phyloP scores from a whole-genome alignment of 83 land plant genomes.

The Isoetes engelmannii region DNA sequence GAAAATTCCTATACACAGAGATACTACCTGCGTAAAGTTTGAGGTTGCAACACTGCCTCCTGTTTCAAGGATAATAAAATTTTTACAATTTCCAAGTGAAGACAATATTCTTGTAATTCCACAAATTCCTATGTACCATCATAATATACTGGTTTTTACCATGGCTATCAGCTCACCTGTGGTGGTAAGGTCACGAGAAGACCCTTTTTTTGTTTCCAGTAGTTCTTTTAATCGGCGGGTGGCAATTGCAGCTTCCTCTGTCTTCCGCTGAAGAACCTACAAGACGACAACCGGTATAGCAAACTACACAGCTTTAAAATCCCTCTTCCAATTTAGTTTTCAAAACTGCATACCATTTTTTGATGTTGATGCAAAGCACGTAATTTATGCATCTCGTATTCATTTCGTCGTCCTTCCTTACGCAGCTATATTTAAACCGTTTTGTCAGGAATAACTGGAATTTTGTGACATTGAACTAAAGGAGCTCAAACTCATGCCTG shows the following conservation, averaged over 20 bases:
- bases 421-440: conserved; percentile 41
- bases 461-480: too few relatives aligned
- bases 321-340: too few relatives aligned
- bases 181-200: conserved; percentile 37
- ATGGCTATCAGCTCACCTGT: not conserved
- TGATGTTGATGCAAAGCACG: conserved; percentile 93
- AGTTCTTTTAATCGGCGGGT: conserved; percentile 89
- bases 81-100: too few relatives aligned
- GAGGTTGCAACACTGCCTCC: too few relatives aligned
- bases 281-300: conserved; percentile 5
- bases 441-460: too few relatives aligned
- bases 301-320: not conserved
- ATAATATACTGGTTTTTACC: too few relatives aligned
- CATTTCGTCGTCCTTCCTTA: conserved; percentile 95
- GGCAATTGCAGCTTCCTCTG: conserved; percentile 98
- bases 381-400: conserved; percentile 92
- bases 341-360: conserved; percentile 50
- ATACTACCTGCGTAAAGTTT: too few relatives aligned
- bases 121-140: too few relatives aligned
- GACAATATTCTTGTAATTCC: too few relatives aligned
- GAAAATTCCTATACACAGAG: too few relatives aligned
- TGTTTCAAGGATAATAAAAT: too few relatives aligned
- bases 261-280: conserved; percentile 96
- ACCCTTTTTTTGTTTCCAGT: conserved; percentile 81
- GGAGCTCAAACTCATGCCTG: not conserved